A percentile compares a stretch with the other conserved stretches of the same genome.
Conservation (phyloP, 208 protist genomes). For the Tritrichomonas foetus region DNA sequence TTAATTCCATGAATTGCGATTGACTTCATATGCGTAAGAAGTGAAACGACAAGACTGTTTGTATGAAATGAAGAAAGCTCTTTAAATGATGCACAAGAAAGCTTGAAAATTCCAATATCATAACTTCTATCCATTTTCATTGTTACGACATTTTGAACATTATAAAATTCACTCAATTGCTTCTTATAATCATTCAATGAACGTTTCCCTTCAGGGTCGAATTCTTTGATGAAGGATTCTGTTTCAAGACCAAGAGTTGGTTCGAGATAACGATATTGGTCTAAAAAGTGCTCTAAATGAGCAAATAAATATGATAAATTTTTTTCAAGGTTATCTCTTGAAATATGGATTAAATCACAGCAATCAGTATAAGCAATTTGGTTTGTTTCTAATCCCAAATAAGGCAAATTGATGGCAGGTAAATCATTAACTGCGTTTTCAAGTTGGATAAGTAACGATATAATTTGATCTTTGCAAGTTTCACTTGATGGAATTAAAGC, state of each 20-base stretch:
- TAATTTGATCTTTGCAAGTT: background rate
- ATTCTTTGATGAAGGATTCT: background rate
- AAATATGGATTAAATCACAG: background rate
- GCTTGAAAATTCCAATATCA: background rate
- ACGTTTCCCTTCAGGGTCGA: background rate
- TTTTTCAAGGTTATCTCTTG: background rate
- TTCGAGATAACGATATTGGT: background rate
- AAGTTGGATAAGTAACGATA: background rate
- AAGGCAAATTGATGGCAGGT: background rate
- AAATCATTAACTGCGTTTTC: background rate
- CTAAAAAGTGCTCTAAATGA: background rate
- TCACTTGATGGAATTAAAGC: background rate
- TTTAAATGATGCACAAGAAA: background rate
- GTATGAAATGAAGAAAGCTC: background rate
- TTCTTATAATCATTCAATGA: background rate
- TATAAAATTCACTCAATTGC: background rate
- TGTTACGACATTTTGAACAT: background rate
- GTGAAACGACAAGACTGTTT: background rate
- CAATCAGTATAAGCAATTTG: background rate
- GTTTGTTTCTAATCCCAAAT: background rate
- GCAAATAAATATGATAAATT: background rate
- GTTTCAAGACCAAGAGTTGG: background rate
- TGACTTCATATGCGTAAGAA: background rate
- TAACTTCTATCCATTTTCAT: background rate
- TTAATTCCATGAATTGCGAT: background rate